Evolutionary conservation across 2,329 filamentous ascomycete genomes (phyloP), one percentile per base, ranked within the genome.

Genomic region (Beauveria brongniartii): DNA sequence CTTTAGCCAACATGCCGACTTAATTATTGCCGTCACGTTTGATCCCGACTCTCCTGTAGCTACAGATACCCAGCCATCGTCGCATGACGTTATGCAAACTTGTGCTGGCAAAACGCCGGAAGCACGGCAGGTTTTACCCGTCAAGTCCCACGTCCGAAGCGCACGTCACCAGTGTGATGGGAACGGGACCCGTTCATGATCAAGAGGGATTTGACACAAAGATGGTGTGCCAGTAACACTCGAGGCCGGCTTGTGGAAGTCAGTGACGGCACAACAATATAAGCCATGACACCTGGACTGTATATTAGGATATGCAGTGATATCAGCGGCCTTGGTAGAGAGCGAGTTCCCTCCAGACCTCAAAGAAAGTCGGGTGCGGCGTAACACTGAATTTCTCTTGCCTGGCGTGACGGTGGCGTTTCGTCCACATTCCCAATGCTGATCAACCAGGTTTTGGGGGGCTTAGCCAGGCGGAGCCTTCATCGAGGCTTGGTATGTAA

Each of bases 381-480:
- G 41, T 12, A 48, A 30, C 16, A n/a, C 20, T 50, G 44, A 28
- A 40, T 41, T 7, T 41, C 18, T 10, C 20, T 9, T 5, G 54
- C 12, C 26, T 24, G n/a, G 41, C 22, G 41, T 47, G 34, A 37
- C 34, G 34, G 4, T 37, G 34, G 30, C 44, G 30, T 46, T 37
- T 48, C 55, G 22, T 41, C 20, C 5, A 50, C 44, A 48, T 47
- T 56, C 28, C n/a, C 6, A n/a, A 18, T 28, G 55, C 3, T 41
- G 55, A 57, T 57, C 55, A 40, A 24, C 28, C 55, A 41, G 55
- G 55, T 48, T 57, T 50, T 28, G 16, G 55, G 41, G 26, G 34
- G 44, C 44, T 50, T 40, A 57, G 54, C 54, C 10, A 20, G 37
- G n/a, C 20, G 20, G 24, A n/a, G n/a, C 26, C 26, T 56, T 5